A percentile compares a stretch with the other conserved stretches of the same genome.
Evolutionary conservation across 2,329 filamentous ascomycete species (phyloP).

Genomic region (Scytalidium lignicola): DNA sequence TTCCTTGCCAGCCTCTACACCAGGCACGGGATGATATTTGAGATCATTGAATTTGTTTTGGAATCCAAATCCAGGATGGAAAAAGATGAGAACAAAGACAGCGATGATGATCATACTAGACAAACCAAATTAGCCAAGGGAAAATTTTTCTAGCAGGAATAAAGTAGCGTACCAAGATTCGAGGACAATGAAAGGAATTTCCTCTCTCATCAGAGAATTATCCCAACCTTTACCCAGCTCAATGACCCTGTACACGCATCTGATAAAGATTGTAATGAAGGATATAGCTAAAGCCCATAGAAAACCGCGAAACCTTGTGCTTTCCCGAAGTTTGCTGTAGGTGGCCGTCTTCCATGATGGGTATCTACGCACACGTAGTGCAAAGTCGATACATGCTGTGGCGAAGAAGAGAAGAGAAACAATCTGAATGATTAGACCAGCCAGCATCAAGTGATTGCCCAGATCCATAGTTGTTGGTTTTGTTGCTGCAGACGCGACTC

Average conservation of each 20-base stretch:
- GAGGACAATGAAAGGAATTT: constrained; percentile 37
- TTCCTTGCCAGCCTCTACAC: background rate
- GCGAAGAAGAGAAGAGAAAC: constrained; percentile 35
- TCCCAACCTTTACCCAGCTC: constrained; percentile 50
- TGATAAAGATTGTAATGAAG: constrained; percentile 49
- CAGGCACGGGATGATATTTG: background rate
- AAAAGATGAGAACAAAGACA: constrained; percentile 37
- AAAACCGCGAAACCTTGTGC: constrained; percentile 47
- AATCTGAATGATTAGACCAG: constrained; percentile 53
- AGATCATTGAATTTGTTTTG: background rate
- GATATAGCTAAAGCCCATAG: constrained; percentile 41
- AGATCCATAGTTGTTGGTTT: constrained; percentile 23
- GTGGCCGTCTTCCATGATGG: constrained; percentile 34
- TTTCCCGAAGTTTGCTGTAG: constrained; percentile 32
- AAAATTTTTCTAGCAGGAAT: background rate
- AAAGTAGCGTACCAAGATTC: constrained; percentile 39
- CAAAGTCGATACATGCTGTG: constrained; percentile 5
- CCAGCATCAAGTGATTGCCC: constrained; percentile 51
- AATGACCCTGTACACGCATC: constrained; percentile 50
- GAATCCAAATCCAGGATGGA: constrained; percentile 29
- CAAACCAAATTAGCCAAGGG: constrained; percentile 8
- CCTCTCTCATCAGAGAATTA: constrained; percentile 40
- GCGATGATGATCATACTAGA: constrained; percentile 44
- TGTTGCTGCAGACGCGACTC: constrained; percentile 43
- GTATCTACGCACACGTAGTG: constrained; percentile 2